Percentiles rank a stretch among this genome's conserved stretches.
These are phyloP conservation scores for Yamadazyma triangularis DNA, from an alignment of 1,139 yeast genomes.

Conservation along the genomic window DNA sequence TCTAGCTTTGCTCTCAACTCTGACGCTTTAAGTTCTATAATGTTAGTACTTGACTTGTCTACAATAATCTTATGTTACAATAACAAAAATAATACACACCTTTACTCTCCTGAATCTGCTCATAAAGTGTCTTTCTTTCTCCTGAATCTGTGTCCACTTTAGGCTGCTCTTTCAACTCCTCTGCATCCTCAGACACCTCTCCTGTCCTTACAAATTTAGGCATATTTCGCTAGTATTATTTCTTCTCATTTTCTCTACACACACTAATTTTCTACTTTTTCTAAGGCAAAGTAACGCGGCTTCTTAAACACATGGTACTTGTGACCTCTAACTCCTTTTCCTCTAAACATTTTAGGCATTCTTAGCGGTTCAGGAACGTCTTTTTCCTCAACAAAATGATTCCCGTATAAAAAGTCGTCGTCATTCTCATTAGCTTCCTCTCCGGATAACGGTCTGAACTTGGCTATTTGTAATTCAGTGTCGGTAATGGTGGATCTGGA, in stretches of 20 bases:
- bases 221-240: too few relatives aligned
- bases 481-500: conserved; percentile 93
- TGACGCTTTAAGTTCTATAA: conserved; percentile 22
- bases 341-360: conserved; percentile 80
- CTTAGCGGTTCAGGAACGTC: conserved; percentile 59
- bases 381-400: conserved; percentile 50
- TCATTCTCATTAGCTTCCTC: conserved; percentile 35
- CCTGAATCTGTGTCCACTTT: too few relatives aligned
- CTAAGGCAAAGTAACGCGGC: conserved; percentile 63
- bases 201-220: conserved; percentile 5
- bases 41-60: too few relatives aligned
- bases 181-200: too few relatives aligned
- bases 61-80: too few relatives aligned
- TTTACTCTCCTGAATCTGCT: conserved; percentile 33
- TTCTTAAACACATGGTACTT: conserved; percentile 91
- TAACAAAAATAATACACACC: conserved; percentile 24
- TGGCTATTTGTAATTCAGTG: conserved; percentile 93
- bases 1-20: conserved; percentile 33
- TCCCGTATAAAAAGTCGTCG: conserved; percentile 48
- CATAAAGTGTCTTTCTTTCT: conserved; percentile 29
- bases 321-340: conserved; percentile 95
- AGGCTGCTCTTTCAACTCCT: too few relatives aligned
- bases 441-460: conserved; percentile 62
- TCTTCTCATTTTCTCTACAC: too few relatives aligned
- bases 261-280: too few relatives aligned